Evolutionary conservation across 1,284 basidiomycete genomes (phyloP), one percentile per base, ranked within the genome.

Genomic region (Ceratobasidium sp.): DNA sequence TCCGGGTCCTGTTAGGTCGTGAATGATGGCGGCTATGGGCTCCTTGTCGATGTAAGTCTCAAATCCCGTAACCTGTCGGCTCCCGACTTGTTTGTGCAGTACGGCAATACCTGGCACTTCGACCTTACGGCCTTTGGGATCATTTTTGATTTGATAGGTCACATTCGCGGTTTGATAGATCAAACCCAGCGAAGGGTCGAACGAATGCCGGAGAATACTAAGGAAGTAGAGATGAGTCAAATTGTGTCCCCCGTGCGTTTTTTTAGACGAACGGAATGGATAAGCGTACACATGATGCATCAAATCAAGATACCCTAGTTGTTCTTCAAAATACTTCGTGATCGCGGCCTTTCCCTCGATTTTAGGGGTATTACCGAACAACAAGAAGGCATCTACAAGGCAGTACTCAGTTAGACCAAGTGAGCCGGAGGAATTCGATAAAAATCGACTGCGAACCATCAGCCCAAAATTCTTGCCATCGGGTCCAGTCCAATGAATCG

Each of bases 1-100:
- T 89, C 90, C 91, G 90, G 91, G 91, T 90, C 92, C 91, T 91
- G 92, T 92, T 91, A 90, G 91, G 89, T 72, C 56, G 22, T 51
- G 36, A n/a, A 73, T 60, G 8, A 73, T 41, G 5, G 57, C 8
- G 6, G 41, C 36, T 0, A 73, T 22, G n/a, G 60, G 27, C n/a
- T 22, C 48, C 22, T 50, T 73, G 24, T 73, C 71, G 47, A 73
- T 63, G 41, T 63, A 73, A 9, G 56, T 62, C 19, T 73, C 71
- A 31, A 73, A 63, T 24, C 60, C 60, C 17, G 33, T 73, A 8
- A 73, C 15, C 9, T 54, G 15, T 7, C 51, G 8, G 47, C 15
- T 24, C 8, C 71, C 59, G 1, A 36, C 48, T 17, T 27, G 33
- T 41, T 73, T 64, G 50, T 73, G 71, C 29, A 73, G 31, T 2